Evolutionary conservation across 768 basidiomycete genomes (phyloP).

Genomic region (Strobilomyces confusus): DNA sequence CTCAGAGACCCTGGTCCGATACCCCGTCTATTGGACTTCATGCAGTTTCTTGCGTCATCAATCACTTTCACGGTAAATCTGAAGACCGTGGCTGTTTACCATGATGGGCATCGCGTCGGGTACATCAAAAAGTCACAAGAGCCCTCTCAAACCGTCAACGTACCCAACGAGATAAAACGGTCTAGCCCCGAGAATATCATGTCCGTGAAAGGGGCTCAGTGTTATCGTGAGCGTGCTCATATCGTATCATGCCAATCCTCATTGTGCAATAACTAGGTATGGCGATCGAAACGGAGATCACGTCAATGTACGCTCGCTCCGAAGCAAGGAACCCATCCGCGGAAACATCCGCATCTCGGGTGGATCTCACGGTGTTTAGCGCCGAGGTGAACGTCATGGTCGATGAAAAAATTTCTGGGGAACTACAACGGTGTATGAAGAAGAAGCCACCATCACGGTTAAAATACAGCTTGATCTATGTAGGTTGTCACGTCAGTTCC

Average conservation of each 20-base stretch:
- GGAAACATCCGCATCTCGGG: not conserved
- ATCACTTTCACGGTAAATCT: constrained; percentile 89
- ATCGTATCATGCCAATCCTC: not conserved
- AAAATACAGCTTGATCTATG: constrained; percentile 80
- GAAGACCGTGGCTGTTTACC: constrained; percentile 66
- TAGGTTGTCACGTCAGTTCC: not conserved
- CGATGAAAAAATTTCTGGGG: not conserved
- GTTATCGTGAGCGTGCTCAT: constrained; percentile 48
- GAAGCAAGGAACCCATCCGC: too few species aligned
- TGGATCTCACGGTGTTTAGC: constrained; percentile 12
- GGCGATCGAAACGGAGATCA: constrained; percentile 7
- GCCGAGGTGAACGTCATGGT: not conserved
- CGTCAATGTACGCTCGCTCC: not conserved
- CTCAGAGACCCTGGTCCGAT: constrained; percentile 74
- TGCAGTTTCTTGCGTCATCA: constrained; percentile 84
- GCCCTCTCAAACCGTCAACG: not conserved
- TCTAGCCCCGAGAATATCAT: constrained; percentile 61
- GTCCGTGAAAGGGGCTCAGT: constrained; percentile 61
- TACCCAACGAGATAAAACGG: constrained; percentile 42
- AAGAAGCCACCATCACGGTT: constrained; percentile 38
- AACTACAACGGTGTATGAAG: constrained; percentile 82
- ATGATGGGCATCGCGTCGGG: constrained; percentile 69
- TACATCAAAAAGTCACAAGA: constrained; percentile 37
- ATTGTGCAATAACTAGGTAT: constrained; percentile 35
- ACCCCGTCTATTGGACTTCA: constrained; percentile 75